phyloP scores from a whole-genome alignment of 495 filamentous ascomycete species.

The Pseudevernia furfuracea region DNA sequence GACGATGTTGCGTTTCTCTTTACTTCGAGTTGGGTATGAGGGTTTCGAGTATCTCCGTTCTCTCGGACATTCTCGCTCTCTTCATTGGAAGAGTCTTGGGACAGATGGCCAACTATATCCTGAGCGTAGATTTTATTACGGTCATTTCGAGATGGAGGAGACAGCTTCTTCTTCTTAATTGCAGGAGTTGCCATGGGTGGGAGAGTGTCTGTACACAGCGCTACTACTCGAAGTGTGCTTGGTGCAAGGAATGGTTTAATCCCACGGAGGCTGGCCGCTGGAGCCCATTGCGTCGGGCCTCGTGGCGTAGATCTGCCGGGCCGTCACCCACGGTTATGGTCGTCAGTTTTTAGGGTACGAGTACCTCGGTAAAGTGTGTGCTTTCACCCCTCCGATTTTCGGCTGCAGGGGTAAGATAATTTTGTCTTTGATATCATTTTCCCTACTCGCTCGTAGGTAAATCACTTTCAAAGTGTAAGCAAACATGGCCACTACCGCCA shows the following conservation, averaged over 20 bases:
- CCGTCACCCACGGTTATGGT: neutral
- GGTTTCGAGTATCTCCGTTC: neutral
- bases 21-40: neutral
- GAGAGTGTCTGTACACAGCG: no score
- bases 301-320: neutral
- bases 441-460: no score
- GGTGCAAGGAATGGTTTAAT: no score
- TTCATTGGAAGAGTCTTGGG: neutral
- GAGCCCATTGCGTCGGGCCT: neutral
- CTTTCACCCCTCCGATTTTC: conserved; percentile 1
- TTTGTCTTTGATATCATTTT: no score
- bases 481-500: conserved; percentile 5
- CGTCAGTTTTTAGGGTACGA: no score
- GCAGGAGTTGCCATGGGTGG: neutral
- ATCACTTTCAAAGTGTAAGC: no score
- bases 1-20: neutral
- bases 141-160: neutral
- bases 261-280: no score
- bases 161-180: conserved; percentile 6
- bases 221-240: no score
- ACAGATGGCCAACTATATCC: neutral
- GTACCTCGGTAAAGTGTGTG: no score
- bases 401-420: neutral
- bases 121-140: neutral
- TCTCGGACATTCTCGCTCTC: neutral